These are phyloP conservation scores for Colletotrichum trifolii DNA, from an alignment of 2,329 filamentous ascomycete species.

Conservation along the genomic window DNA sequence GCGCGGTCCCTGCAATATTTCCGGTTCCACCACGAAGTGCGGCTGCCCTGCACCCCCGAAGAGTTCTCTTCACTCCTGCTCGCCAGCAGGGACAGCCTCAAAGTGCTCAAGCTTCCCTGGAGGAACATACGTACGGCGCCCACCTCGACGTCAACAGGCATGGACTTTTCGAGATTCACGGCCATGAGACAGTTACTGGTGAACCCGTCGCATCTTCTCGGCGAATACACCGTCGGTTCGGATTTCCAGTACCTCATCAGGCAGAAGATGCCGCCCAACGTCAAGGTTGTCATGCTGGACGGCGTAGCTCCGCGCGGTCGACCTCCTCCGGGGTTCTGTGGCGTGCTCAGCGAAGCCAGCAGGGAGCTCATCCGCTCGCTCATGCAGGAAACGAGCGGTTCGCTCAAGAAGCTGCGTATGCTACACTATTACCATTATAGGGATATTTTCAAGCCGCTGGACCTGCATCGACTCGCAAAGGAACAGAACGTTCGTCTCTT, in stretches of 20 bases:
- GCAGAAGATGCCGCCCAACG: background rate
- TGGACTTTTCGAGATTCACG: background rate
- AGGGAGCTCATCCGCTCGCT: background rate
- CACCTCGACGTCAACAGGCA: background rate
- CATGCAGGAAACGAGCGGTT: background rate
- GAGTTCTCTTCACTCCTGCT: background rate
- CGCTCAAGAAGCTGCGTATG: background rate
- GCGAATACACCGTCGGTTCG: background rate
- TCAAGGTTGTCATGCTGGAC: background rate
- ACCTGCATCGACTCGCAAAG: background rate
- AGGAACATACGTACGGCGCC: background rate
- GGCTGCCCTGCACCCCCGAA: background rate
- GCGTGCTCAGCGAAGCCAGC: background rate
- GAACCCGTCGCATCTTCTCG: background rate
- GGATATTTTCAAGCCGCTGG: background rate
- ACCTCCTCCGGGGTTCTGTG: background rate
- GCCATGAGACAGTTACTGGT: background rate
- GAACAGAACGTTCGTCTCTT: background rate
- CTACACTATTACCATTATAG: background rate
- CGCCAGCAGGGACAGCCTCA: background rate
- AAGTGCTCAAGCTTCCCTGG: background rate
- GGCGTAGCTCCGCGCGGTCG: background rate
- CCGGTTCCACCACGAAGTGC: constrained; percentile 1
- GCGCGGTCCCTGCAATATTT: background rate
- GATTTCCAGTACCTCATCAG: background rate